A percentile compares a stretch with the other conserved stretches of the same genome.
These are phyloP conservation scores for Metarhizium brunneum DNA, from an alignment of 2,329 filamentous ascomycete genomes.

Conservation along the genomic window DNA sequence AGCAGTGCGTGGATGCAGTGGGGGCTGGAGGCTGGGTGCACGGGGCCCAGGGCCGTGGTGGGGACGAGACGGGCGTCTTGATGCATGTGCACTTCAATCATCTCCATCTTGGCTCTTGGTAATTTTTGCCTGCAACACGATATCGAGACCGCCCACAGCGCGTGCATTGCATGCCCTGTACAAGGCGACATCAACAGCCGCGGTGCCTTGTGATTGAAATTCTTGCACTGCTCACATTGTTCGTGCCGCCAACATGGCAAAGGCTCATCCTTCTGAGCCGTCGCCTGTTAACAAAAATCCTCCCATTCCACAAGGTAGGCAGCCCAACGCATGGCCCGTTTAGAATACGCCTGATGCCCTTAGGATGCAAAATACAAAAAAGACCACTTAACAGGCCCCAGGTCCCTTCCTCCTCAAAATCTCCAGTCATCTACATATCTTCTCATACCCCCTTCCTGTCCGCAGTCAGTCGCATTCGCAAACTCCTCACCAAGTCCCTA, in stretches of 20 bases:
- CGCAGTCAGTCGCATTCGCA: conserved; percentile 54
- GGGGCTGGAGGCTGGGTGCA: no score
- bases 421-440: conserved; percentile 53
- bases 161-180: no score
- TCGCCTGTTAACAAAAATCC: not conserved
- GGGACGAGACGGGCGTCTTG: no score
- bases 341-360: not conserved
- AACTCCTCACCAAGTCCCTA: conserved; percentile 47
- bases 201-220: no score
- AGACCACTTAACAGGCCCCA: conserved; percentile 34
- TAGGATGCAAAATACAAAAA: conserved; percentile 41
- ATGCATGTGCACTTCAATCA: no score
- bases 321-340: not conserved
- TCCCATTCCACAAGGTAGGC: conserved; percentile 4
- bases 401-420: conserved; percentile 31
- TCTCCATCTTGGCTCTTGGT: no score
- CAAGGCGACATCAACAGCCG: no score
- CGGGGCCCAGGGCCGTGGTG: no score
- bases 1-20: no score
- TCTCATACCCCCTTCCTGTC: conserved; percentile 58
- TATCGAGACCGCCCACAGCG: no score
- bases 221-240: no score
- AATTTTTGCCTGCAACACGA: no score
- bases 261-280: not conserved
- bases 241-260: not conserved